These are phyloP conservation scores for Backusella psychrophila DNA, from an alignment of 192 early-diverging fungal species.

Conservation along the genomic window DNA sequence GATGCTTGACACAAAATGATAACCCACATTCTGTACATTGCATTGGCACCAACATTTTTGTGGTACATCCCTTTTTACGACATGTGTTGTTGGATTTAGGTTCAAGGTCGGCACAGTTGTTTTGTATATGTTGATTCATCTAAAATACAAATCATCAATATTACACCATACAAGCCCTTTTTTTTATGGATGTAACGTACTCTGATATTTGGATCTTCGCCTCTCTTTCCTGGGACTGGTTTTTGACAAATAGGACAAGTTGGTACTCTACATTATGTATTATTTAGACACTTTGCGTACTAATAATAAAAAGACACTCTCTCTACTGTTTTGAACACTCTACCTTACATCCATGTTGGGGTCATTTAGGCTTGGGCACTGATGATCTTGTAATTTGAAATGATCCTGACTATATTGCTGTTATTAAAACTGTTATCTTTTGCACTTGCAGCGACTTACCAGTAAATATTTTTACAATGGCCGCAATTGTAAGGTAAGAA, in stretches of 20 bases:
- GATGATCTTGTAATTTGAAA: constrained; percentile 63
- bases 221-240: constrained; percentile 66
- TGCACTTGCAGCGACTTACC: constrained; percentile 24
- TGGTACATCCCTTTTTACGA: constrained; percentile 58
- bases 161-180: not conserved
- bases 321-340: constrained; percentile 38
- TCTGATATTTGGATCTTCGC: constrained; percentile 72
- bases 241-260: constrained; percentile 74
- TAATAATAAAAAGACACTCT: constrained; percentile 32
- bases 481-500: constrained; percentile 56
- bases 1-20: constrained; percentile 79
- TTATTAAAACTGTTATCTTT: no score
- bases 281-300: constrained; percentile 46
- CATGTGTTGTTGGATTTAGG: constrained; percentile 59
- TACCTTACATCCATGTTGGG: constrained; percentile 56
- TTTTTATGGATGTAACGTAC: constrained; percentile 13
- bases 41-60: constrained; percentile 64
- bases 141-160: constrained; percentile 5
- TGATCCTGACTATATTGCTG: constrained; percentile 58
- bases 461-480: constrained; percentile 53
- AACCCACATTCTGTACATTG: constrained; percentile 62
- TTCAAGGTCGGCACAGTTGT: constrained; percentile 51
- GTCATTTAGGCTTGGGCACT: constrained; percentile 54
- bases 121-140: constrained; percentile 66
- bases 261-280: constrained; percentile 47